Conservation (phyloP, 441 rosid genomes). For the Gossypium aridum region DNA sequence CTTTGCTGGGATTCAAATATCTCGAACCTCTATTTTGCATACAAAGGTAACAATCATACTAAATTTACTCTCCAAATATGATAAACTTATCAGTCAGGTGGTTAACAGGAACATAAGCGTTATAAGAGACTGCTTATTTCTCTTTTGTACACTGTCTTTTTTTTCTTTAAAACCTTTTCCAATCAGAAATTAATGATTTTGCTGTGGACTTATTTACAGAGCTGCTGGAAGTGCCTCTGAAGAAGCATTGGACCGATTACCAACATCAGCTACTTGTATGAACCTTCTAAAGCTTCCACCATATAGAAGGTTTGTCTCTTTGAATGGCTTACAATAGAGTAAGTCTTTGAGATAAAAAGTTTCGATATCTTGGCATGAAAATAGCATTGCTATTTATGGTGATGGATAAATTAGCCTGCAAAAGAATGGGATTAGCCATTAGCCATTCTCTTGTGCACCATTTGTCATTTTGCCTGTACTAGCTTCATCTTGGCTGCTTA, state of each 20-base stretch:
- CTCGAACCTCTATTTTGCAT: conserved; percentile 95
- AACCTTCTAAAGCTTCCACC: conserved; percentile 99
- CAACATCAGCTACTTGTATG: conserved; percentile 97
- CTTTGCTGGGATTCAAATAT: conserved; percentile 82
- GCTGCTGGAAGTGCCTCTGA: conserved; percentile 76
- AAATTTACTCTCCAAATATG: not conserved
- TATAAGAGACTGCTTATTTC: not conserved
- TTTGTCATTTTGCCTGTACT: not conserved
- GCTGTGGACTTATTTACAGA: conserved; percentile 26
- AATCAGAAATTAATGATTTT: not conserved
- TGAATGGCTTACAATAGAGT: not conserved
- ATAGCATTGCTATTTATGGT: not conserved
- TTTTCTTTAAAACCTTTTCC: not conserved
- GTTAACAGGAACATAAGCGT: not conserved
- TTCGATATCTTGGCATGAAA: not conserved
- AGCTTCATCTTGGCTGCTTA: not conserved
- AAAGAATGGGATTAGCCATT: not conserved
- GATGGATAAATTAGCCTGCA: not conserved
- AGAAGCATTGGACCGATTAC: conserved; percentile 82
- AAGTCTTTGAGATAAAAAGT: not conserved
- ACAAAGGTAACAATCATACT: conserved; percentile 56
- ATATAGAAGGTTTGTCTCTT: conserved; percentile 69
- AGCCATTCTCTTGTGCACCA: not conserved
- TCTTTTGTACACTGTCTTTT: not conserved
- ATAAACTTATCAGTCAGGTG: not conserved